Evolutionary conservation across 2,329 filamentous ascomycete species (phyloP), one percentile per base, ranked within the genome.

Genomic region (Claviceps humidiphila): DNA sequence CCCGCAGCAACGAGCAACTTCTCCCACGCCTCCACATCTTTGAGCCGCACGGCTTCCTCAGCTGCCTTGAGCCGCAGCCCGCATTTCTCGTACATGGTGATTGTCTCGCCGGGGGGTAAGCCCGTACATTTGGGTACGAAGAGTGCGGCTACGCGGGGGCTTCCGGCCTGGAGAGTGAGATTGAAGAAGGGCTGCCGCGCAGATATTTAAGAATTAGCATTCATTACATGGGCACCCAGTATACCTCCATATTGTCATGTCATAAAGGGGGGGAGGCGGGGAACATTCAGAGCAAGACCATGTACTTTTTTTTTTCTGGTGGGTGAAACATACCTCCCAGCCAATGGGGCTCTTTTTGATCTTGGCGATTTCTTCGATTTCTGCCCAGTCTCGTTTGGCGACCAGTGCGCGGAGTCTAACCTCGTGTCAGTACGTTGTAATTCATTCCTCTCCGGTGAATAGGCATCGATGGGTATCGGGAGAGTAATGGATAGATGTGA

Each of bases 51-150:
- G 3, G 93, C 91, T 71, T 97, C 93, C 69, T 97, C 90, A 4
- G 86, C 93, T 2, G 93, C 93, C 69, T 88, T 89, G 30, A 85
- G 78, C 45, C 89, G 74, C 82, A 95, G 80, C 17, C 91, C 91
- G 66, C 93, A 97, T 70, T 95, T 95, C 61, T 95, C 83, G 78
- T 90, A 98, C 91, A 98, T 96, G 58, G 85, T 80, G 52, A 95
- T 84, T 3, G 84, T 74, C 60, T 89, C 85, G 2, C 80, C 76
- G 1, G 78, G 73, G 45, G 82, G 77, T 47, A 94, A 66, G 52
- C 75, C 74, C 16, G 83, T 84, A 71, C 90, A 96, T 68, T 97
- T 97, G 2, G 88, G 82, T 50, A 97, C 82, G 68, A 96, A 97
- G 5, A 81, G 67, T 0, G 85, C 80, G 1, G 93, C 93, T 16